phyloP scores from a whole-genome alignment of 495 filamentous ascomycete species.

The Jackrogersella multiformis region DNA sequence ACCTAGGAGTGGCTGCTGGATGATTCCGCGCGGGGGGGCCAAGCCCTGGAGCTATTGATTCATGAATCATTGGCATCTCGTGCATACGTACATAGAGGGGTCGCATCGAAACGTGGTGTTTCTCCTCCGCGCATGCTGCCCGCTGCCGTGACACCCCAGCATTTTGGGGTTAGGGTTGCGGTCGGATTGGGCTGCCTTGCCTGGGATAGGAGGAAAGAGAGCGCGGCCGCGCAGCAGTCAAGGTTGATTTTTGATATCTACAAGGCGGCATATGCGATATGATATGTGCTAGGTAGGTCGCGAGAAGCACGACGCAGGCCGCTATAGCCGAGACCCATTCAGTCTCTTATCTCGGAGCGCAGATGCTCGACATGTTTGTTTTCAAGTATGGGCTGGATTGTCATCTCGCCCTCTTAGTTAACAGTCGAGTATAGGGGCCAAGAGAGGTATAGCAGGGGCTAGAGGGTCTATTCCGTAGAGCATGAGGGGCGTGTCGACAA shows the following conservation, averaged over 20 bases:
- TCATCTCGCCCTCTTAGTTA: too few species aligned
- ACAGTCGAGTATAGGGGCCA: too few species aligned
- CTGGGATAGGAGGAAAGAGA: background rate
- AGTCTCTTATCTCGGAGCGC: conserved; percentile 9
- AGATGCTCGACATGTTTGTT: background rate
- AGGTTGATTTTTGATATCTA: background rate
- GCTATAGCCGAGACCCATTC: conserved; percentile 1
- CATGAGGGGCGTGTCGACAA: too few species aligned
- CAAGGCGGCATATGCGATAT: background rate
- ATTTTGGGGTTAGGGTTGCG: background rate
- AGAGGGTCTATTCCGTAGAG: too few species aligned
- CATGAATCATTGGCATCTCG: conserved; percentile 23
- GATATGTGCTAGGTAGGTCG: background rate
- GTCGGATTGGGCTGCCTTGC: background rate
- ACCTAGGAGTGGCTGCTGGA: conserved; percentile 18
- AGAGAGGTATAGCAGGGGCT: too few species aligned
- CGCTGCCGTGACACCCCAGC: conserved; percentile 26
- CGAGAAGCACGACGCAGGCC: background rate
- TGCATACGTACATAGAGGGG: conserved; percentile 20
- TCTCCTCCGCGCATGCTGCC: conserved; percentile 31
- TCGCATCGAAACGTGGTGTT: conserved; percentile 44
- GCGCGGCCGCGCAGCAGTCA: background rate
- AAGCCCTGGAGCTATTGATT: conserved; percentile 7
- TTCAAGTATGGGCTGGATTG: too few species aligned
- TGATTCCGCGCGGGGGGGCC: conserved; percentile 1